Base-by-base conservation (phyloP, 371 early-diverging fungal genomes). In the Dinochytrium kinnereticum region DNA sequence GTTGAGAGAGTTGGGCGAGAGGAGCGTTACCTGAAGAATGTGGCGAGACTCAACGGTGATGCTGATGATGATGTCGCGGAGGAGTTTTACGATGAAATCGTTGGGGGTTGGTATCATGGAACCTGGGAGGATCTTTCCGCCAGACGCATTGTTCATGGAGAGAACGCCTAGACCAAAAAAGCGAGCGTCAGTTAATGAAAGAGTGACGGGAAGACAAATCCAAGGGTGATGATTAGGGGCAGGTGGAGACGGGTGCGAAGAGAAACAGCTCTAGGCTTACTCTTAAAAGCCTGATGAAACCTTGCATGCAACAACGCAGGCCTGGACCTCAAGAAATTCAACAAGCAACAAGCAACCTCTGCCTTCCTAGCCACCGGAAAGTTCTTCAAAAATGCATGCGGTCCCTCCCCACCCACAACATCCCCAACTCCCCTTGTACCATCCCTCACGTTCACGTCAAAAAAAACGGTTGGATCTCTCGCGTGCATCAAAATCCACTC, bases 111-210 rank as follows among this genome's bases (percentile, higher is more conserved):
- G 55, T 15, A 53, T 26, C 13, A 26, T 53, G n/a, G 55, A 53
- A 5, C 55, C 55, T 5, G 55, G 55, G 5, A 53, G 26, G 13
- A 53, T 26, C 26, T 53, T 53, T 13, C 17, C 26, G 24, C 55
- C 55, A 26, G 55, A 53, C 26, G 55, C 55, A 26, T 53, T 53
- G 55, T 53, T 53, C 55, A 53, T 53, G 55, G 55, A 53, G n/a
- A 53, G 26, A 24, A 53, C 26, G 55, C 55, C 55, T 53, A 15
- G 55, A 53, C 5, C 5, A n/a, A 53, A 44, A 44, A 44, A 19
- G 24, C 10, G 26, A 53, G 13, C 26, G 55, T 7, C 10, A 24
- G 55, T n/a, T 24, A n/a, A 26, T 26, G 26, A 24, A 26, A 53
- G 10, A 10, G 21, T 10, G n/a, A n/a, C n/a, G n/a, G n/a, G n/a